Percentiles rank a stretch among this genome's conserved stretches.
Conservation (phyloP, 805 yeast species). For the Hanseniaspora meyeri region DNA sequence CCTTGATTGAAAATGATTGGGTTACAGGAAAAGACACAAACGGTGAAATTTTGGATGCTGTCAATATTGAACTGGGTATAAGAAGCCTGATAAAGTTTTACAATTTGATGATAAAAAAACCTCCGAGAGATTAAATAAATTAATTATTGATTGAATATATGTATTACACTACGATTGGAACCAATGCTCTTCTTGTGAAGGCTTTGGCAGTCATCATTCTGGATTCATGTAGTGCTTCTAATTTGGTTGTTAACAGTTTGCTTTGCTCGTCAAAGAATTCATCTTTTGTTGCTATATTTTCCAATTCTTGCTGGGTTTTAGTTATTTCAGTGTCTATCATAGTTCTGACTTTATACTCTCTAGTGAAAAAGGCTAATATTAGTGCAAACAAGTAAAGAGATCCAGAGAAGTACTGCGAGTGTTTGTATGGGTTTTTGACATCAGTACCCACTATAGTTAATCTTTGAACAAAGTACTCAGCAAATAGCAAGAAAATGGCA, state of each 20-base stretch:
- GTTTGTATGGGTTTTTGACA: conserved; percentile 36
- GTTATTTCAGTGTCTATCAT: conserved; percentile 22
- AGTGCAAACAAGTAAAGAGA: conserved; percentile 34
- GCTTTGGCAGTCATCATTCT: conserved; percentile 18
- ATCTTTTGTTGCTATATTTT: neutral
- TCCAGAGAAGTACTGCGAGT: conserved; percentile 53
- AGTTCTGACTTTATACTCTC: conserved; percentile 41
- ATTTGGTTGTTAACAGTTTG: neutral
- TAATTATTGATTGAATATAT: neutral
- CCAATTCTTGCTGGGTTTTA: neutral
- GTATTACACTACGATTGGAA: conserved; percentile 21
- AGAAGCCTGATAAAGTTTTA: conserved; percentile 69
- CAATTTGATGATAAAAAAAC: conserved; percentile 28
- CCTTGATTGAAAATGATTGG: conserved; percentile 69
- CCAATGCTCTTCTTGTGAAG: conserved; percentile 21
- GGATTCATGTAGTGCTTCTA: conserved; percentile 16
- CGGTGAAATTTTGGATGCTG: conserved; percentile 60
- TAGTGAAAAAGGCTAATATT: conserved; percentile 33
- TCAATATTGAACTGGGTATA: conserved; percentile 74
- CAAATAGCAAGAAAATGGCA: conserved; percentile 30
- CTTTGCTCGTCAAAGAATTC: neutral
- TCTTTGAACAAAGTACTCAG: conserved; percentile 46
- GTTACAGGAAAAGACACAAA: conserved; percentile 68
- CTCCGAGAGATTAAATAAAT: too few species aligned
- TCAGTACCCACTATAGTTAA: conserved; percentile 25